phyloP scores from a whole-genome alignment of 2,329 filamentous ascomycete genomes.

The Escovopsis sp. region DNA sequence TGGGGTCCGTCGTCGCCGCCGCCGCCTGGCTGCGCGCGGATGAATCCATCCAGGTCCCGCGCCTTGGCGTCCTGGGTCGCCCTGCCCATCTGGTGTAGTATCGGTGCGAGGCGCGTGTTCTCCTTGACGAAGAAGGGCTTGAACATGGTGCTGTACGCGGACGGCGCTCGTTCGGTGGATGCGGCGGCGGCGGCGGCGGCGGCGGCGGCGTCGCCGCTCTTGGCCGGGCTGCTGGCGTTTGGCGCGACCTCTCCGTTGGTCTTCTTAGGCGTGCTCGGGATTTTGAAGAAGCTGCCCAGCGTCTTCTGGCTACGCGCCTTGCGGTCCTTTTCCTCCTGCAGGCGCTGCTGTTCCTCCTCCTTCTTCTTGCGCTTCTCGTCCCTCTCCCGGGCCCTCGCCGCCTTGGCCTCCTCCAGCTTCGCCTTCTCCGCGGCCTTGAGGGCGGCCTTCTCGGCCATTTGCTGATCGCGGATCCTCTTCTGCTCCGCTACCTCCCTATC shows the following conservation, averaged over 20 bases:
- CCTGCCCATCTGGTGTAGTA: slow-evolving; percentile 41
- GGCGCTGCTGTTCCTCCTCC: slow-evolving; percentile 30
- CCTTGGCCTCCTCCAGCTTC: slow-evolving; percentile 26
- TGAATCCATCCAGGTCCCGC: slow-evolving; percentile 35
- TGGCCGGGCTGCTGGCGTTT: slow-evolving; percentile 15
- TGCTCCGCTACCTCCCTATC: slow-evolving; percentile 16
- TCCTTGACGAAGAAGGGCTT: slow-evolving; percentile 68
- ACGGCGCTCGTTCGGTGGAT: slow-evolving; percentile 12
- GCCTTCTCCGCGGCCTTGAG: slow-evolving; percentile 24
- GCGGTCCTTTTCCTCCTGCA: slow-evolving; percentile 31
- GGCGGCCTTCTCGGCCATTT: slow-evolving; percentile 20
- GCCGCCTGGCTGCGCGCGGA: slow-evolving; percentile 20
- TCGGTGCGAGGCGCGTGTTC: slow-evolving; percentile 54
- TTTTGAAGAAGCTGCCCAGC: slow-evolving; percentile 33
- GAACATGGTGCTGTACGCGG: slow-evolving; percentile 57
- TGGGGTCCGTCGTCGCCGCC: slow-evolving; percentile 27
- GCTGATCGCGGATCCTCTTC: slow-evolving; percentile 21
- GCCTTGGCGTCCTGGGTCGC: slow-evolving; percentile 39
- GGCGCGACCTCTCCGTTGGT: slow-evolving; percentile 17
- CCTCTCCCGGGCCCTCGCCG: slow-evolving; percentile 21
- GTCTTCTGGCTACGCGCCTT: slow-evolving; percentile 34
- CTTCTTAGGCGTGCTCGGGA: slow-evolving; percentile 27
- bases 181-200: not conserved
- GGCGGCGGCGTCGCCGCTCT: slow-evolving; percentile 8
- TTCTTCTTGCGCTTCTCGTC: slow-evolving; percentile 30